Evolutionary conservation across 306 rosid species (phyloP).

Genomic region (Pyrus bretschneideri): DNA sequence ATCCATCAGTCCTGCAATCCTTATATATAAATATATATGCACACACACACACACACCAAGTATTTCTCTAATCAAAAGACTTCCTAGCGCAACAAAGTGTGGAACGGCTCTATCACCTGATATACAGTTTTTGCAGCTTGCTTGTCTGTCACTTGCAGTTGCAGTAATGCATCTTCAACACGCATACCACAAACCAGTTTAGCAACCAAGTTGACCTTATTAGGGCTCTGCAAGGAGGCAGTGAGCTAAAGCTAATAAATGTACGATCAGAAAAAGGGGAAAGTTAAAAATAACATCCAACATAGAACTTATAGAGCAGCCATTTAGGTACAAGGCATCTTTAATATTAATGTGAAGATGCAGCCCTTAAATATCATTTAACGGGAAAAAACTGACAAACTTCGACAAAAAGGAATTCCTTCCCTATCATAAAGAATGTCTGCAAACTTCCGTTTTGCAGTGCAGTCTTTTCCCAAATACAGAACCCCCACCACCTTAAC

Average conservation of each 20-base stretch:
- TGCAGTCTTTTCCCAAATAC: background rate
- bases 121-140: slow-evolving; percentile 81
- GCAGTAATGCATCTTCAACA: slow-evolving; percentile 91
- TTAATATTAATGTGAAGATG: background rate
- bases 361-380: background rate
- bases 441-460: background rate
- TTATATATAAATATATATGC: background rate
- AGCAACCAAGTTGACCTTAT: slow-evolving; percentile 89
- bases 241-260: background rate
- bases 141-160: slow-evolving; percentile 73
- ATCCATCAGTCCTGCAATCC: background rate
- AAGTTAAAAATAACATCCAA: background rate
- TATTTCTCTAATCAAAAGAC: background rate
- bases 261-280: background rate
- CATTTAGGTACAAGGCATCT: background rate
- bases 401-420: background rate
- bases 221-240: slow-evolving; percentile 51
- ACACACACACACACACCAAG: background rate
- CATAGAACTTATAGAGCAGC: background rate
- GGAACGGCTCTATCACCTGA: slow-evolving; percentile 47
- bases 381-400: background rate
- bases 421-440: background rate
- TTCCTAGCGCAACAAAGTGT: background rate
- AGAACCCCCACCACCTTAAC: background rate
- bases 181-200: slow-evolving; percentile 94